phyloP scores from a whole-genome alignment of 805 yeast genomes.

The Wickerhamiella azymoides region DNA sequence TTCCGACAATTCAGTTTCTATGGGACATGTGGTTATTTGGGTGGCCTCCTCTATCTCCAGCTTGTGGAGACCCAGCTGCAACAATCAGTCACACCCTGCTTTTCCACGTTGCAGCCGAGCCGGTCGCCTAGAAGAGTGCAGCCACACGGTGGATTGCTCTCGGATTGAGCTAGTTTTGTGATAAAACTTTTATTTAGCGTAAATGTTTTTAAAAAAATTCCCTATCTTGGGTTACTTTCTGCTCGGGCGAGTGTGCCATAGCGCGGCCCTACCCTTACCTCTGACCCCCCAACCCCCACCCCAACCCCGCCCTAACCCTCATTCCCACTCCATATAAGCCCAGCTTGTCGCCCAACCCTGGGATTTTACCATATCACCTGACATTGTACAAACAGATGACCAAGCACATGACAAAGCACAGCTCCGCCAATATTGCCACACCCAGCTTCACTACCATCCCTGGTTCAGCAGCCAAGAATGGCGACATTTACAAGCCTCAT shows the following conservation, averaged over 20 bases:
- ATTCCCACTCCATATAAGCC: background rate
- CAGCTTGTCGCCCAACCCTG: background rate
- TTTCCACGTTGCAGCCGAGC: background rate
- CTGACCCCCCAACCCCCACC: background rate
- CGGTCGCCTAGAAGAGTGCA: background rate
- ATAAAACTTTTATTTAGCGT: no score
- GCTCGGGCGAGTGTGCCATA: no score
- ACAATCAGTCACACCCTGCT: no score
- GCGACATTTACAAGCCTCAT: background rate
- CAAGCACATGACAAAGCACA: background rate
- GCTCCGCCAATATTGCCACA: background rate
- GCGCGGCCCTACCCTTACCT: background rate
- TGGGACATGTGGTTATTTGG: background rate
- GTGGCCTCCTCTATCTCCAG: background rate
- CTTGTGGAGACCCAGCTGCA: background rate
- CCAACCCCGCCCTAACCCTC: background rate
- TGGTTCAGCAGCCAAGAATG: background rate
- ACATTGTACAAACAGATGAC: constrained; percentile 1
- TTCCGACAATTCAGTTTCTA: background rate
- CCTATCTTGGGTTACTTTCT: no score
- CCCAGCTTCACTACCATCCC: background rate
- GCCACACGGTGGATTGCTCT: no score
- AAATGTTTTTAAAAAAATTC: no score
- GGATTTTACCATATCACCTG: constrained; percentile 11
- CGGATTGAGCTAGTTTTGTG: no score